phyloP scores from a whole-genome alignment of 208 protist genomes.

The Leptomonas seymouri region DNA sequence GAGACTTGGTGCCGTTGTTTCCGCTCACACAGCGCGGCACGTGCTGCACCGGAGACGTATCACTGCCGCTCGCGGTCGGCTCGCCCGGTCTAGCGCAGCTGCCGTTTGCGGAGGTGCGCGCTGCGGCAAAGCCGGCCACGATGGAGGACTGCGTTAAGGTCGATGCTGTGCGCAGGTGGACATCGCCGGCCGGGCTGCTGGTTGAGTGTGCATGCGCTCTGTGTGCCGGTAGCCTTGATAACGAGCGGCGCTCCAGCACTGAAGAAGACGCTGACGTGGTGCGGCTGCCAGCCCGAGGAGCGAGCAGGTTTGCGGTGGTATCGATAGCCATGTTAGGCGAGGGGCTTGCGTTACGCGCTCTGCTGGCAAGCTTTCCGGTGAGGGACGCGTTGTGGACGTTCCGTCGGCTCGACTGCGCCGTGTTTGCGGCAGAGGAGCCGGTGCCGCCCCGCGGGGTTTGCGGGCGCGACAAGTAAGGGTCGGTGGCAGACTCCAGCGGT shows the following conservation, averaged over 20 bases:
- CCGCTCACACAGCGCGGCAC: neutral
- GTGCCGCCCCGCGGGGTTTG: constrained; percentile 9
- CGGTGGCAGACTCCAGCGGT: neutral
- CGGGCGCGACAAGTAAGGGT: constrained; percentile 7
- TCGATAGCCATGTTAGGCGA: neutral
- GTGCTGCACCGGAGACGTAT: constrained; percentile 2
- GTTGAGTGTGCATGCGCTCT: neutral
- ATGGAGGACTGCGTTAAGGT: constrained; percentile 3
- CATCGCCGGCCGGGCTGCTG: neutral
- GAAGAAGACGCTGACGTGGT: constrained; percentile 16
- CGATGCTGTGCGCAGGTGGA: constrained; percentile 8
- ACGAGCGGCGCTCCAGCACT: neutral
- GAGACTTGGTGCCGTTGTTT: too few relatives aligned
- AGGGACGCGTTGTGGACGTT: neutral
- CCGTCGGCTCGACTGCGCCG: neutral
- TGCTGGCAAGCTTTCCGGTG: neutral
- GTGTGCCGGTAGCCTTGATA: neutral
- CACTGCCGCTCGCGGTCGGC: neutral
- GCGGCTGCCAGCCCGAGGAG: constrained; percentile 24
- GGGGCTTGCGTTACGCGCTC: neutral
- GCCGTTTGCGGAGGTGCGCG: neutral
- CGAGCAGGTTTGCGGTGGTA: neutral
- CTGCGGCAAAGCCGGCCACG: neutral
- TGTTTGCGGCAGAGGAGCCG: neutral
- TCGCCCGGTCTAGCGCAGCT: neutral